phyloP scores from a whole-genome alignment of 345 rosid species.

The Salix arbutifolia region DNA sequence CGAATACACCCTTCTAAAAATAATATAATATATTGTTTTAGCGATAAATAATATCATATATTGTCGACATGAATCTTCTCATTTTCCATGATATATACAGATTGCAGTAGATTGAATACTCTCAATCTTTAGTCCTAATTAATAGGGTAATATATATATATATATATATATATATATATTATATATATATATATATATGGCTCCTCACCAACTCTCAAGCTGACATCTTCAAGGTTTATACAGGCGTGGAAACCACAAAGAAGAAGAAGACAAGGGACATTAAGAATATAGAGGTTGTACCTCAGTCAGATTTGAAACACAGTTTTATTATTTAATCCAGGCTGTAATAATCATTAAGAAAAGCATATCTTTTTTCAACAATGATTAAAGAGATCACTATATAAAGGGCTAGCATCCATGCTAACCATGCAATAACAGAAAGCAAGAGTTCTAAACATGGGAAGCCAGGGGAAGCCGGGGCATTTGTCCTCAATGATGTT shows the following conservation, averaged over 20 bases:
- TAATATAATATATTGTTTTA: no score
- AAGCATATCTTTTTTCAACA: not conserved
- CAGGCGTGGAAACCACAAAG: constrained; percentile 4
- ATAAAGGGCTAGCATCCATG: constrained; percentile 11
- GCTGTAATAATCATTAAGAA: constrained; percentile 9
- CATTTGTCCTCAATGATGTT: constrained; percentile 26
- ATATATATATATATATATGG: not conserved
- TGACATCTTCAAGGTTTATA: not conserved
- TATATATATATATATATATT: no score
- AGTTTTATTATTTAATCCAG: constrained; percentile 20
- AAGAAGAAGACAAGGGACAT: not conserved
- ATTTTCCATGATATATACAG: no score
- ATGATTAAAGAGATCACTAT: constrained; percentile 18
- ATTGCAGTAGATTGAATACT: no score
- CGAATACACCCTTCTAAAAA: no score
- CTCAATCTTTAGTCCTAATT: no score
- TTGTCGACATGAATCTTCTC: no score
- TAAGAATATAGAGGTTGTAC: not conserved
- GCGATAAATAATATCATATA: no score
- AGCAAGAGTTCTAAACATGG: constrained; percentile 21
- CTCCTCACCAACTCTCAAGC: not conserved
- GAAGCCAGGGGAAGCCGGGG: constrained; percentile 14
- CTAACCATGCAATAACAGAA: constrained; percentile 1
- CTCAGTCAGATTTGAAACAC: constrained; percentile 1
- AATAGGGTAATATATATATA: no score